A percentile compares a stretch with the other conserved stretches of the same genome.
These are phyloP conservation scores for Plasmodium chabaudi DNA, from an alignment of 169 alveolate species.

Conservation along the genomic window DNA sequence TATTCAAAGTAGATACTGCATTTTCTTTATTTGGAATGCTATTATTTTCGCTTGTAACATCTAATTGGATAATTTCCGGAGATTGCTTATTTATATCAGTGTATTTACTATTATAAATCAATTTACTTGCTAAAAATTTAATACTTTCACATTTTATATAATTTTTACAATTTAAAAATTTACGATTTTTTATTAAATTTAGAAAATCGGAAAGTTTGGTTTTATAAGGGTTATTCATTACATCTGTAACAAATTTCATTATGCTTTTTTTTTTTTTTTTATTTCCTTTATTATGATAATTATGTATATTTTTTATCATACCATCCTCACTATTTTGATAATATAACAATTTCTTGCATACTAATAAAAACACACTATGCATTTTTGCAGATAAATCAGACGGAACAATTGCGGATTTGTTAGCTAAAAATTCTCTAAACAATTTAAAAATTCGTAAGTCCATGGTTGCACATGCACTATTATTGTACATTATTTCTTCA, in stretches of 20 bases:
- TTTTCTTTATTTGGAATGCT: conserved; percentile 14
- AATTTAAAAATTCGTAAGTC: conserved; percentile 59
- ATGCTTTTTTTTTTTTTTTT: conserved; percentile 36
- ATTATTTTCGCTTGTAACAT: conserved; percentile 2
- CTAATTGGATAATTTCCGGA: neutral
- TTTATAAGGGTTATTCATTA: conserved; percentile 29
- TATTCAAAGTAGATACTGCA: neutral
- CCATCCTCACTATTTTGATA: conserved; percentile 61
- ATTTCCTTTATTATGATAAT: conserved; percentile 1
- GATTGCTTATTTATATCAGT: conserved; percentile 38
- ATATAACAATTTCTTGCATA: conserved; percentile 55
- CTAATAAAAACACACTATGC: conserved; percentile 27
- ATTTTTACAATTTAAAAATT: conserved; percentile 47
- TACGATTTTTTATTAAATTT: conserved; percentile 16
- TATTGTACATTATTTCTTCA: conserved; percentile 47
- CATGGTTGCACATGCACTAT: conserved; percentile 21
- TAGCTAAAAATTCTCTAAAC: conserved; percentile 61
- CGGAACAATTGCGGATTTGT: conserved; percentile 41
- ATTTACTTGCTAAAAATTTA: conserved; percentile 40
- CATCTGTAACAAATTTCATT: conserved; percentile 47
- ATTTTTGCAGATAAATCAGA: conserved; percentile 29
- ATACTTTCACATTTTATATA: conserved; percentile 47
- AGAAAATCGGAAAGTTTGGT: conserved; percentile 31
- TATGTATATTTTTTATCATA: conserved; percentile 22
- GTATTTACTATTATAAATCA: conserved; percentile 22